Base-by-base conservation (phyloP, 805 yeast species). In the Saccharomycopsis olivae region DNA sequence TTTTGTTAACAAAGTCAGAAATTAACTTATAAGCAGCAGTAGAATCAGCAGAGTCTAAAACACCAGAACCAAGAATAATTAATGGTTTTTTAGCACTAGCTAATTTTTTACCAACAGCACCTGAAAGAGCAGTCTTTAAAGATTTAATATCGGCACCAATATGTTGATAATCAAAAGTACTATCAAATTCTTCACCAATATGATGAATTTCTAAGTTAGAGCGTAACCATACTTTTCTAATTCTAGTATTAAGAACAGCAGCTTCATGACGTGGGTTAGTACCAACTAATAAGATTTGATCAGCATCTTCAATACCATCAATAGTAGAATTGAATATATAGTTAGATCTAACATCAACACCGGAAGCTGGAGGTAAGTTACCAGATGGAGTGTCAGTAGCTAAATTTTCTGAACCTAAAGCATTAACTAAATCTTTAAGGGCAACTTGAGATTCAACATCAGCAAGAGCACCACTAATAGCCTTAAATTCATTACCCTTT, bases 231-330 rank as follows among this genome's bases (percentile, higher is more conserved):
- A 71, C 76, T 58, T 76, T 79, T 68, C 95, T 75, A 51, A 84
- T 78, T 61, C 94, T 73, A 31, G 89, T 74, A 59, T 84, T 84
- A 53, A 84, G 68, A 14, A 85, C 94, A 32, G 94, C 86, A 44
- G 94, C 95, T 65, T 84, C 95, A 56, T 72, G 86, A 56, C 95
- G 73, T 44, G 94, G 94, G 66, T 84, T 84, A 34, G 95, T 76
- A 47, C 95, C 95, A 43, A 84, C 73, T 45, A 84, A 68, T 53
- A 84, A 66, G 47, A 84, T 78, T 51, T 73, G 84, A 55, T 85
- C 95, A 39, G 94, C 87, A 44, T 76, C 79, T 58, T 82, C 92
- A 48, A 84, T 70, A 33, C 92, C 92, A 40, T 72, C 76, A 47
- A 84, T 75, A 31, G 83, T 68, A 11, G 94, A 72, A 70, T 83